phyloP scores from a whole-genome alignment of 2,329 filamentous ascomycete species.

The Xylariaceae sp. region DNA sequence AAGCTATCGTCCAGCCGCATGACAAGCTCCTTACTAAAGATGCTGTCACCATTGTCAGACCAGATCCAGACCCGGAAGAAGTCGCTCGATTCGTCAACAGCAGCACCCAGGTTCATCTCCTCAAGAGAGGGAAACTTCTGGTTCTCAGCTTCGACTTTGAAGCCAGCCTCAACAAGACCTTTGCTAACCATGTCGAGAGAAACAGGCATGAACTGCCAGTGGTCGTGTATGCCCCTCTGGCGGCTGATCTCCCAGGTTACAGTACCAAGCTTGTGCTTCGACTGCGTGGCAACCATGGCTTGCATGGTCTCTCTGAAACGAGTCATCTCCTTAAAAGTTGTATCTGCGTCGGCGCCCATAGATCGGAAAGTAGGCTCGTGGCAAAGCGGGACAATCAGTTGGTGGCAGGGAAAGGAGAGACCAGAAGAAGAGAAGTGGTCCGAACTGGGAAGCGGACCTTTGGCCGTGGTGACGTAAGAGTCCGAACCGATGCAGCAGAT shows the following conservation, averaged over 20 bases:
- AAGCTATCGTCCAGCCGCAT: conserved; percentile 68
- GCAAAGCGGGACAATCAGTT: conserved; percentile 84
- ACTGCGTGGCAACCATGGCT: conserved; percentile 63
- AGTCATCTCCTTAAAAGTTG: conserved; percentile 75
- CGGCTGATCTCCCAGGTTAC: conserved; percentile 94
- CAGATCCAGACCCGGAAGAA: conserved; percentile 84
- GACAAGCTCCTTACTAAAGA: conserved; percentile 66
- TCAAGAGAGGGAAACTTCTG: conserved; percentile 50
- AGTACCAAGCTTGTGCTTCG: conserved; percentile 63
- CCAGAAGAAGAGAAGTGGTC: conserved; percentile 61
- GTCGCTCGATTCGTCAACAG: conserved; percentile 52
- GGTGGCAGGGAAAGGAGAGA: conserved; percentile 75
- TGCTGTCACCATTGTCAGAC: conserved; percentile 52
- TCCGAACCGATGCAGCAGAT: conserved; percentile 86
- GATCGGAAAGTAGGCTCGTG: conserved; percentile 72
- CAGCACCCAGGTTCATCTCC: conserved; percentile 46
- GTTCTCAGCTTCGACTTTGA: conserved; percentile 85
- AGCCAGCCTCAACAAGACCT: conserved; percentile 80
- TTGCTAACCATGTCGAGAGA: conserved; percentile 62
- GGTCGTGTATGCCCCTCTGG: conserved; percentile 74
- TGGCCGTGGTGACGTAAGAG: conserved; percentile 84
- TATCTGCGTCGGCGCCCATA: conserved; percentile 59
- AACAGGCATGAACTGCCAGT: conserved; percentile 90
- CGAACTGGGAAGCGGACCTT: conserved; percentile 75
- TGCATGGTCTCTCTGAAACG: conserved; percentile 75